Evolutionary conservation across 2,329 filamentous ascomycete genomes (phyloP).

Genomic region (Mariannaea elegans): DNA sequence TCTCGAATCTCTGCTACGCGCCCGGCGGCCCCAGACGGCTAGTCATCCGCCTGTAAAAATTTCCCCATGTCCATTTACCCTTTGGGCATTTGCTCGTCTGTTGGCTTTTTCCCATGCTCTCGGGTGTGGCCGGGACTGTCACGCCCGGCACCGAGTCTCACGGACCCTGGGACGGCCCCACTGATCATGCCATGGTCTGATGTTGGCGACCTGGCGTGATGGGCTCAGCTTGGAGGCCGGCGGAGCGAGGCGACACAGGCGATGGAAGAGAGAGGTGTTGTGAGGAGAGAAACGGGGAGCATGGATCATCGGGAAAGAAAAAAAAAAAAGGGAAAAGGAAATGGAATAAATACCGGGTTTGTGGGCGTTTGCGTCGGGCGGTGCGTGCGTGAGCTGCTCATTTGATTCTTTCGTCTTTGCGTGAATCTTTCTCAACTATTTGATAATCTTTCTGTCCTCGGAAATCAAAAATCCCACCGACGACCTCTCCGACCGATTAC

Average conservation of each 20-base stretch:
- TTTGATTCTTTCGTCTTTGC: conserved; percentile 13
- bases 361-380: conserved; percentile 7
- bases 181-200: conserved; percentile 42
- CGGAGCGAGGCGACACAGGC: conserved; percentile 41
- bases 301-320: conserved; percentile 13
- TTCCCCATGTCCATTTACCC: background rate
- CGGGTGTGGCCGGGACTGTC: conserved; percentile 38
- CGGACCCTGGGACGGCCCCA: conserved; percentile 37
- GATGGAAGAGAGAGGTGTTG: conserved; percentile 6
- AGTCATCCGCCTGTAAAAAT: background rate
- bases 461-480: conserved; percentile 1
- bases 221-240: conserved; percentile 33
- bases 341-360: conserved; percentile 37
- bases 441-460: background rate
- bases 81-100: background rate
- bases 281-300: conserved; percentile 24
- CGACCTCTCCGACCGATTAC: conserved; percentile 3
- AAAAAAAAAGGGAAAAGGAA: conserved; percentile 3
- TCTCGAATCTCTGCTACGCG: background rate
- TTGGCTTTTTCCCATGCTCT: conserved; percentile 12
- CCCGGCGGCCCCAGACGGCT: conserved; percentile 7
- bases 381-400: conserved; percentile 8
- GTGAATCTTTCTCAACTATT: background rate
- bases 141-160: conserved; percentile 32
- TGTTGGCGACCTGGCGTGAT: conserved; percentile 41